Conservation (phyloP, 2,329 filamentous ascomycete species). For the Ophiostoma piceae region DNA sequence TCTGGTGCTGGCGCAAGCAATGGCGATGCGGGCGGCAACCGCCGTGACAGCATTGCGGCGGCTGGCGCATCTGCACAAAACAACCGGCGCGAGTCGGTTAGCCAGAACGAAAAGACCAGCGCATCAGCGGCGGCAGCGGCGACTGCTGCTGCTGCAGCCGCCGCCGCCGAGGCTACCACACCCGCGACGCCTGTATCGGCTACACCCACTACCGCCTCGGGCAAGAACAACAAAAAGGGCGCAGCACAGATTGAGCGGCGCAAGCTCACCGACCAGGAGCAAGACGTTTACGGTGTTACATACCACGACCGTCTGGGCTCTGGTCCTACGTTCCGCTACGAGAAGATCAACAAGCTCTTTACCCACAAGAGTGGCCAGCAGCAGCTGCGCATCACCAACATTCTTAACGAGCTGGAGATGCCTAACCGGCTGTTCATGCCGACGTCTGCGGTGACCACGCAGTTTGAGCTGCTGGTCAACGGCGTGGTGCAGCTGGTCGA, state of each 20-base stretch:
- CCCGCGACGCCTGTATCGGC: conserved; percentile 15
- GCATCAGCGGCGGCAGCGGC: conserved; percentile 35
- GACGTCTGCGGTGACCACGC: conserved; percentile 63
- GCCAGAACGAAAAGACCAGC: conserved; percentile 16
- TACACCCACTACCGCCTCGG: not conserved
- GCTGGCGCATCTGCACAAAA: conserved; percentile 31
- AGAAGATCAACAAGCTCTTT: conserved; percentile 72
- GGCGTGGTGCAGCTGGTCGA: conserved; percentile 66
- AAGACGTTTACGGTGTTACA: conserved; percentile 75
- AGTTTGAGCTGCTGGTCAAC: conserved; percentile 66
- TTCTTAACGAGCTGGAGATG: conserved; percentile 66
- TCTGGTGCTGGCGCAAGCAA: conserved; percentile 30
- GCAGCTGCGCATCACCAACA: conserved; percentile 67
- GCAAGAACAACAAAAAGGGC: conserved; percentile 46
- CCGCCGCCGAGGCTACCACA: conserved; percentile 25
- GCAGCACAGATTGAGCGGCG: conserved; percentile 53
- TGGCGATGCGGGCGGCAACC: conserved; percentile 34
- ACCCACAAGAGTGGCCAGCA: conserved; percentile 71
- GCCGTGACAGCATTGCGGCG: conserved; percentile 52
- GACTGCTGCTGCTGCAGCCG: conserved; percentile 40
- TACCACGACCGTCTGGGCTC: conserved; percentile 79
- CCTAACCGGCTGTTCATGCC: conserved; percentile 67
- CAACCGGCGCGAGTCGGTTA: conserved; percentile 23
- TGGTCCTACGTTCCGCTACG: conserved; percentile 85
- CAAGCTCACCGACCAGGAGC: conserved; percentile 69